A percentile compares a stretch with the other conserved stretches of the same genome.
Conservation (phyloP, 768 basidiomycete genomes). For the Chalciporus pseudorubinellus region DNA sequence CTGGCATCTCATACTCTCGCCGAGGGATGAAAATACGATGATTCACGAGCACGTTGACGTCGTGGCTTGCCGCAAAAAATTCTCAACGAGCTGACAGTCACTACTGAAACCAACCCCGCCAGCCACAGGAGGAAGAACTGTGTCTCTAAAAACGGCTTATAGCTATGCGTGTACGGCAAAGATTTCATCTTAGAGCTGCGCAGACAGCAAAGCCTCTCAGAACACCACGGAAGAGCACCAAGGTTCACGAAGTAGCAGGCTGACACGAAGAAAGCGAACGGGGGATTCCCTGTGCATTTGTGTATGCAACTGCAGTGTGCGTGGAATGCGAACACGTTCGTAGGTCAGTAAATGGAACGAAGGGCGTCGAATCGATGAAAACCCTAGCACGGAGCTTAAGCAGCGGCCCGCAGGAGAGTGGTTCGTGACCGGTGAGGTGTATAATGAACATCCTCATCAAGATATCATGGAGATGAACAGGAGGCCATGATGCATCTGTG, state of each 20-base stretch:
- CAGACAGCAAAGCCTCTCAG: slow-evolving; percentile 9
- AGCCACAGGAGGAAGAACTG: slow-evolving; percentile 1
- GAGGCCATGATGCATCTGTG: slow-evolving; percentile 8
- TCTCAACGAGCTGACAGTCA: not conserved
- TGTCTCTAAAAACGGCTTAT: slow-evolving; percentile 13
- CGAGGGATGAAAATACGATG: slow-evolving; percentile 1
- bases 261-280: slow-evolving; percentile 5
- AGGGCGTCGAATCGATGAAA: slow-evolving; percentile 13
- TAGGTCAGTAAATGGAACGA: slow-evolving; percentile 15
- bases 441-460: slow-evolving; percentile 5
- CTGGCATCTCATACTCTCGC: slow-evolving; percentile 15
- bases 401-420: slow-evolving; percentile 11
- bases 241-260: slow-evolving; percentile 4
- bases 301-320: slow-evolving; percentile 9
- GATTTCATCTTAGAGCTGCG: slow-evolving; percentile 27
- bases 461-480: slow-evolving; percentile 10
- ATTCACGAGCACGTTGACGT: slow-evolving; percentile 1
- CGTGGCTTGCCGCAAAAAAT: not conserved
- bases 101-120: not conserved
- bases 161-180: slow-evolving; percentile 13
- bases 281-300: slow-evolving; percentile 10
- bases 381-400: slow-evolving; percentile 26
- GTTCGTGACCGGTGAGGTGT: slow-evolving; percentile 9
- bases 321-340: slow-evolving; percentile 12
- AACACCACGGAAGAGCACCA: slow-evolving; percentile 6